These are phyloP conservation scores for Polychytrium aggregatum DNA, from an alignment of 192 early-diverging fungal species.

Conservation along the genomic window DNA sequence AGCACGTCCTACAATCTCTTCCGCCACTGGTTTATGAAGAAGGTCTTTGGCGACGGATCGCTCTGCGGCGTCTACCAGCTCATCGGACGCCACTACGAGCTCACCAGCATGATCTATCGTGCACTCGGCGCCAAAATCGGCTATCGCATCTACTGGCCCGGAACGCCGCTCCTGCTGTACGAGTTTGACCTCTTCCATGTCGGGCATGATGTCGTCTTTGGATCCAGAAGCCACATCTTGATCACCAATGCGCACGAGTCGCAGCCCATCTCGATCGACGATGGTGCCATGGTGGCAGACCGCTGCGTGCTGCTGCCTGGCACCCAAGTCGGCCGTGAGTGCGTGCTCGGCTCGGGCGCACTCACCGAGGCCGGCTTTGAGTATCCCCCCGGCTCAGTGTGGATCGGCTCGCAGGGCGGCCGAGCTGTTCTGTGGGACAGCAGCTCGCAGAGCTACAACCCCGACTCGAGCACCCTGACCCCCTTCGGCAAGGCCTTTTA, in stretches of 20 bases:
- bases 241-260: slow-evolving; percentile 19
- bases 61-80: slow-evolving; percentile 21
- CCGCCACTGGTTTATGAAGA: slow-evolving; percentile 22
- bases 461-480: too few relatives aligned
- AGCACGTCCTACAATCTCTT: slow-evolving; percentile 3
- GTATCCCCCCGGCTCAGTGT: slow-evolving; percentile 15
- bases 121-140: too few relatives aligned
- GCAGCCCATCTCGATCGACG: slow-evolving; percentile 14
- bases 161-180: slow-evolving; percentile 19
- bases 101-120: too few relatives aligned
- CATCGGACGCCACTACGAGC: slow-evolving; percentile 27
- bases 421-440: slow-evolving; percentile 20
- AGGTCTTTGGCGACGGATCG: slow-evolving; percentile 13
- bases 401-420: slow-evolving; percentile 26
- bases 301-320: slow-evolving; percentile 35
- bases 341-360: slow-evolving; percentile 30
- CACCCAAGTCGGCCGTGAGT: slow-evolving; percentile 15
- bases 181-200: slow-evolving; percentile 30
- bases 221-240: slow-evolving; percentile 23
- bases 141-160: too few relatives aligned
- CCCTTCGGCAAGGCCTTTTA: slow-evolving; percentile 38
- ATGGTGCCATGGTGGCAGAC: slow-evolving; percentile 33
- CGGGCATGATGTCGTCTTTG: slow-evolving; percentile 36
- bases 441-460: too few relatives aligned
- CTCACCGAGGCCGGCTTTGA: slow-evolving; percentile 13